These are phyloP conservation scores for Lodderomyces parapsilosis DNA, from an alignment of 1,139 yeast genomes.

Conservation along the genomic window DNA sequence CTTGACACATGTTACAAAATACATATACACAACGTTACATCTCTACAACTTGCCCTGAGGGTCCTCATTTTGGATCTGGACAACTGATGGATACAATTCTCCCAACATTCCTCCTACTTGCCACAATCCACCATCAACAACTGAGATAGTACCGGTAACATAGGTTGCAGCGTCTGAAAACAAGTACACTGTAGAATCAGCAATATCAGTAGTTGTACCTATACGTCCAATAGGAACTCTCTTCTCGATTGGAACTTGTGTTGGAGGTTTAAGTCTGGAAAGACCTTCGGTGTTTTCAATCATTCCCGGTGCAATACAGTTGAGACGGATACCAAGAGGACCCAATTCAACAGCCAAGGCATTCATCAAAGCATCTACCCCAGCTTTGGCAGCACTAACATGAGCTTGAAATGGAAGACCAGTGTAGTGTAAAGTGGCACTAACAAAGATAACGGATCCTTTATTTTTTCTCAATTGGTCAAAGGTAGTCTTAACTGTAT, in stretches of 20 bases:
- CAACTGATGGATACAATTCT: conserved; percentile 34
- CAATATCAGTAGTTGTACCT: conserved; percentile 78
- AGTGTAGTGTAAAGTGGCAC: conserved; percentile 86
- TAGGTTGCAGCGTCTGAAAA: conserved; percentile 81
- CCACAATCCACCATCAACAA: conserved; percentile 94
- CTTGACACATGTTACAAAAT: no score
- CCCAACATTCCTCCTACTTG: conserved; percentile 56
- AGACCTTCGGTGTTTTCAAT: conserved; percentile 85
- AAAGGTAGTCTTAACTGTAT: conserved; percentile 82
- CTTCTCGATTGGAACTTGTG: conserved; percentile 33
- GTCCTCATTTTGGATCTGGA: conserved; percentile 26
- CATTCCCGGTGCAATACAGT: conserved; percentile 89
- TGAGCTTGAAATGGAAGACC: conserved; percentile 92
- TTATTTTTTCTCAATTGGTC: conserved; percentile 63
- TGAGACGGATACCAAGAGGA: conserved; percentile 79
- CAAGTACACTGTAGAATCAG: conserved; percentile 81
- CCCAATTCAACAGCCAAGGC: conserved; percentile 90
- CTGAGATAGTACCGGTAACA: conserved; percentile 72
- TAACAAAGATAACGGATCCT: conserved; percentile 79
- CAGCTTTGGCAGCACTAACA: conserved; percentile 96
- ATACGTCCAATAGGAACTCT: conserved; percentile 73
- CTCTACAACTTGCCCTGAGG: conserved; percentile 18
- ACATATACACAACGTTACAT: background rate
- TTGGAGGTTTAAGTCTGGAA: conserved; percentile 50
- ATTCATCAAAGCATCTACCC: conserved; percentile 83